A percentile compares a stretch with the other conserved stretches of the same genome.
These are phyloP conservation scores for Macrolepiota dolichaula DNA, from an alignment of 768 basidiomycete genomes.

Conservation along the genomic window DNA sequence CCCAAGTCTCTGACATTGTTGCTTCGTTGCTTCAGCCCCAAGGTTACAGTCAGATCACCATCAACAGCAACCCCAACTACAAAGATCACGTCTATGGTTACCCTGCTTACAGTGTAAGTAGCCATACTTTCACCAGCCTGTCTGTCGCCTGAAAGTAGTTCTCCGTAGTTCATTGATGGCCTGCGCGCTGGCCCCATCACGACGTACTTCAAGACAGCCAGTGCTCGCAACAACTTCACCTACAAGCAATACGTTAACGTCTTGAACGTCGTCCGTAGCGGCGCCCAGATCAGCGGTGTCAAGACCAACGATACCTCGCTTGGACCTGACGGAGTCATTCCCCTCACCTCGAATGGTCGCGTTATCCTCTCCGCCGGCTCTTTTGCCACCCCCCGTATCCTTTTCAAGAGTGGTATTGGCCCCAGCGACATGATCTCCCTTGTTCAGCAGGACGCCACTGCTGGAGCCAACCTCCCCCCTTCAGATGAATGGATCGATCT, in stretches of 20 bases:
- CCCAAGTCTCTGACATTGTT: slow-evolving; percentile 44
- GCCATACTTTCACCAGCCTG: not conserved
- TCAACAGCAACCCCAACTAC: slow-evolving; percentile 51
- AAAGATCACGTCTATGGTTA: slow-evolving; percentile 63
- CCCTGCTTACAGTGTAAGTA: slow-evolving; percentile 36
- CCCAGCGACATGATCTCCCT: slow-evolving; percentile 53
- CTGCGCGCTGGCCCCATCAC: slow-evolving; percentile 55
- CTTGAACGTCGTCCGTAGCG: slow-evolving; percentile 52
- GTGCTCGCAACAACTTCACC: slow-evolving; percentile 46
- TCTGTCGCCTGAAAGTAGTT: not conserved
- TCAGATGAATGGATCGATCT: slow-evolving; percentile 51
- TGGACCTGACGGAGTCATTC: slow-evolving; percentile 52
- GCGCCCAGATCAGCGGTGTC: slow-evolving; percentile 53
- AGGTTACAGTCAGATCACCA: slow-evolving; percentile 50
- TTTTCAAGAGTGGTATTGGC: slow-evolving; percentile 62
- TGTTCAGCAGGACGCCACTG: slow-evolving; percentile 43
- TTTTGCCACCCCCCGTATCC: slow-evolving; percentile 52
- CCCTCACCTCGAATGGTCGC: slow-evolving; percentile 52
- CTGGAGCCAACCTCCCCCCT: slow-evolving; percentile 46
- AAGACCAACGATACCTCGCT: slow-evolving; percentile 57
- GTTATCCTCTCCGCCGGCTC: slow-evolving; percentile 59
- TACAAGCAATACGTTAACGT: slow-evolving; percentile 48
- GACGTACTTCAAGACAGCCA: slow-evolving; percentile 57
- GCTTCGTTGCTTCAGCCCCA: slow-evolving; percentile 39
- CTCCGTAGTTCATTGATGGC: slow-evolving; percentile 36